Conservation (phyloP, 225 moss, liverwort and hornwort species). For the Polytrichum formosum region DNA sequence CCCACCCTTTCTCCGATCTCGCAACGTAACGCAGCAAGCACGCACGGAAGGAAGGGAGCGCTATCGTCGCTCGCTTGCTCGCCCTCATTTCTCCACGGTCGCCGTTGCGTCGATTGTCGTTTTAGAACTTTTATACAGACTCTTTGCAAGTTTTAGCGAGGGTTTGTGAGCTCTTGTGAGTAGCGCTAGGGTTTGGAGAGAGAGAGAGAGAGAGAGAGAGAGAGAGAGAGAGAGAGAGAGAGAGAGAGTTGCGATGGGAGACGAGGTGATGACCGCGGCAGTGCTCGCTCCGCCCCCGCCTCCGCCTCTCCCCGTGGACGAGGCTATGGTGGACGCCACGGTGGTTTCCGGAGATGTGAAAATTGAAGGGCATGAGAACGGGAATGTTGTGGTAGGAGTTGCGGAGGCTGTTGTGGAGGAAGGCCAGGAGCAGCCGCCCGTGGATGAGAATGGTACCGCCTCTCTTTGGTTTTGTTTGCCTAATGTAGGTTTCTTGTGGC, state of each 20-base stretch:
- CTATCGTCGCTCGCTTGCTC: too few species aligned
- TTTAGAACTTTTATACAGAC: too few species aligned
- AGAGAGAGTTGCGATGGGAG: constrained; percentile 20
- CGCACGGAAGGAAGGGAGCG: too few species aligned
- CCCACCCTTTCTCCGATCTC: too few species aligned
- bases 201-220: neutral
- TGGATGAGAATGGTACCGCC: constrained; percentile 31
- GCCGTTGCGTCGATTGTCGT: too few species aligned
- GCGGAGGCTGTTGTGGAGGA: constrained; percentile 15
- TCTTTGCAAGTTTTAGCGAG: too few species aligned
- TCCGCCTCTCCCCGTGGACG: constrained; percentile 31
- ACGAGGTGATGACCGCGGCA: constrained; percentile 25
- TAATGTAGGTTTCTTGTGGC: neutral
- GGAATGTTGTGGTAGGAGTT: constrained; percentile 28
- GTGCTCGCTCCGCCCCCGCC: neutral
- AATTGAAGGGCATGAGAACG: constrained; percentile 55
- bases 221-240: neutral
- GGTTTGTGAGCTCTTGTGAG: too few species aligned
- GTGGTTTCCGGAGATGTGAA: constrained; percentile 16
- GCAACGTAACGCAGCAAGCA: too few species aligned
- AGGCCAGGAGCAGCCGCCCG: constrained; percentile 25
- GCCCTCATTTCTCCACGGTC: too few species aligned
- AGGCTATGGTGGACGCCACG: constrained; percentile 46
- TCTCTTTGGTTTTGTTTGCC: neutral
- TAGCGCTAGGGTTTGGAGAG: neutral